phyloP scores from a whole-genome alignment of 2,329 filamentous ascomycete genomes.

The Diaporthe ilicicola region DNA sequence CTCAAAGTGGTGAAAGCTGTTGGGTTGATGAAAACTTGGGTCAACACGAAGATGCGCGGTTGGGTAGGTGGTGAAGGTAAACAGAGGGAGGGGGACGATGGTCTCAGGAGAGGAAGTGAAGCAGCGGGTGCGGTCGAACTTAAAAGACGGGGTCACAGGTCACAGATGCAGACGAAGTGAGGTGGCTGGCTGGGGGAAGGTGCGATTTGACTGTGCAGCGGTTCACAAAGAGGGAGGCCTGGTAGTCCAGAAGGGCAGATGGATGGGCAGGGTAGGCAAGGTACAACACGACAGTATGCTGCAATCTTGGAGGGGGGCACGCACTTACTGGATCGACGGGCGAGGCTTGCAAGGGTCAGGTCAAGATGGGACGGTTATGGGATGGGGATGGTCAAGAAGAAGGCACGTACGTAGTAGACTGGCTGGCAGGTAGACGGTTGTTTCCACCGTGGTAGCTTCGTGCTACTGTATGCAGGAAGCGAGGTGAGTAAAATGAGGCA shows the following conservation, averaged over 20 bases:
- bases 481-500: not conserved
- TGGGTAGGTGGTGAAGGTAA: slow-evolving; percentile 16
- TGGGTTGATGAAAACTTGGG: slow-evolving; percentile 15
- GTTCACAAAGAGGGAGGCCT: slow-evolving; percentile 20
- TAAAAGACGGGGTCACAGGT: slow-evolving; percentile 30
- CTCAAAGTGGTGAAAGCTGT: slow-evolving; percentile 22
- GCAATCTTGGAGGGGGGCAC: slow-evolving; percentile 4
- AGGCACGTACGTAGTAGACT: not conserved
- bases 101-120: not conserved
- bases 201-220: slow-evolving; percentile 23
- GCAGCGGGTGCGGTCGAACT: slow-evolving; percentile 19
- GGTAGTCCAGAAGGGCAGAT: not conserved
- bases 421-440: slow-evolving; percentile 13
- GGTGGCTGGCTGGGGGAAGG: slow-evolving; percentile 23
- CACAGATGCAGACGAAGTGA: slow-evolving; percentile 21
- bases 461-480: not conserved
- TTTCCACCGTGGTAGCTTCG: not conserved
- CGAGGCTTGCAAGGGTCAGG: slow-evolving; percentile 21
- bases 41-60: slow-evolving; percentile 25
- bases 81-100: slow-evolving; percentile 11
- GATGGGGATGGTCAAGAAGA: not conserved
- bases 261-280: not conserved
- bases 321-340: slow-evolving; percentile 21
- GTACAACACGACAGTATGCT: not conserved
- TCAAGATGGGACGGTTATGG: not conserved